Conservation (phyloP, 306 rosid genomes). For the Luffa acutangula region DNA sequence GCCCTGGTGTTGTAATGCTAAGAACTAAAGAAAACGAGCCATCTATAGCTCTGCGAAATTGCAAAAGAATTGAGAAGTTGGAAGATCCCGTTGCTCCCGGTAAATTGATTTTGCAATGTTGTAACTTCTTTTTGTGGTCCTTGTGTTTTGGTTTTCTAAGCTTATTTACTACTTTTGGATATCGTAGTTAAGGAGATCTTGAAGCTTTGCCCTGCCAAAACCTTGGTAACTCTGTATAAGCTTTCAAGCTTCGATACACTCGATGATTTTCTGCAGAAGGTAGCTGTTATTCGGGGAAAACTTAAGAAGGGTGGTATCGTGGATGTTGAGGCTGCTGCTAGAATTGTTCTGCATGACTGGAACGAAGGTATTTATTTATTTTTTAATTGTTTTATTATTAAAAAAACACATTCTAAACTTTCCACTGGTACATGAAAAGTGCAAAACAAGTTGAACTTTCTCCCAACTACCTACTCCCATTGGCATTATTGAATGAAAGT, state of each 20-base stretch:
- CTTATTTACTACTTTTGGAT: constrained; percentile 3
- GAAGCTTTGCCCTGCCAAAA: constrained; percentile 57
- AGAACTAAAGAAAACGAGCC: constrained; percentile 50
- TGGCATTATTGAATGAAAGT: background rate
- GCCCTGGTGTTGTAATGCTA: constrained; percentile 96
- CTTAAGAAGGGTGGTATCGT: constrained; percentile 73
- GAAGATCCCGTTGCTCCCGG: constrained; percentile 90
- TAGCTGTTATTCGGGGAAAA: constrained; percentile 81
- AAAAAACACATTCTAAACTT: background rate
- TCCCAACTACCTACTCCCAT: background rate
- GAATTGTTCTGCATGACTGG: constrained; percentile 91
- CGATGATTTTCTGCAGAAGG: constrained; percentile 72
- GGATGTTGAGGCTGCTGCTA: constrained; percentile 69
- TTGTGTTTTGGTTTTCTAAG: background rate
- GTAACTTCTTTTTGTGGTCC: background rate
- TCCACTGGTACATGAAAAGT: background rate
- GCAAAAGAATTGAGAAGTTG: constrained; percentile 88
- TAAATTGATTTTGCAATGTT: constrained; percentile 12
- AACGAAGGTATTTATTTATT: constrained; percentile 48
- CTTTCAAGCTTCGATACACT: constrained; percentile 65
- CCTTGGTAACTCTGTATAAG: constrained; percentile 63
- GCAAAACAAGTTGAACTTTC: background rate
- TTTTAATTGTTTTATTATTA: background rate
- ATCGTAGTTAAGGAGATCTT: constrained; percentile 83
- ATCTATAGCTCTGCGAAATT: constrained; percentile 62